A percentile compares a stretch with the other conserved stretches of the same genome.
Conservation (phyloP, 345 rosid genomes). For the Kernera saxatilis region DNA sequence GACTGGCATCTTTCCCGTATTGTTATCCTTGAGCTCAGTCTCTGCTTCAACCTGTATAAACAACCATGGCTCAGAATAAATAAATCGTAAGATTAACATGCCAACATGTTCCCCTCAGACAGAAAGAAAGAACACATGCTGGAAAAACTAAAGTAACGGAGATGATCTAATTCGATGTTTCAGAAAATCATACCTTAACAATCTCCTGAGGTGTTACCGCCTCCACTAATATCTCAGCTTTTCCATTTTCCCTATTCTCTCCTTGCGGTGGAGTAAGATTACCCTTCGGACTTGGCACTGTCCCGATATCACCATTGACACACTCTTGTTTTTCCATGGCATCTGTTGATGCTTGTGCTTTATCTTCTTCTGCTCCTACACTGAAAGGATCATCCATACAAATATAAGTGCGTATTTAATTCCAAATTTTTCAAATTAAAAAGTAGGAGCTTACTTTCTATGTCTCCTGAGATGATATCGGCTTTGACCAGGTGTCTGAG, state of each 20-base stretch:
- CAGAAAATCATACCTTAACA: constrained; percentile 38
- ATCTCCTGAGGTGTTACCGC: constrained; percentile 31
- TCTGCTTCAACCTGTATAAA: constrained; percentile 37
- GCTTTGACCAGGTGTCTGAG: constrained; percentile 48
- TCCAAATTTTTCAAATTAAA: not conserved
- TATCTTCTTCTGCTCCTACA: constrained; percentile 35
- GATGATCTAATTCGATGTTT: not conserved
- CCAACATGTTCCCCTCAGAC: not conserved
- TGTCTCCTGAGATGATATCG: constrained; percentile 80
- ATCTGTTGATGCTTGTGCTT: constrained; percentile 40
- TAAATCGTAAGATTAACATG: not conserved
- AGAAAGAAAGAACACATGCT: not conserved
- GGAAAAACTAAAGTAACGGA: not conserved
- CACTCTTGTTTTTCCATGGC: constrained; percentile 27
- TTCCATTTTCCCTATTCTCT: constrained; percentile 29
- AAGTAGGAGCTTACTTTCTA: constrained; percentile 51
- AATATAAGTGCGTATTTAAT: not conserved
- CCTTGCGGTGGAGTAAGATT: constrained; percentile 18
- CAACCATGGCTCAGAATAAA: not conserved
- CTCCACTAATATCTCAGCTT: constrained; percentile 35
- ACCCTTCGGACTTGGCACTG: constrained; percentile 23
- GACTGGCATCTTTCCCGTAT: constrained; percentile 28
- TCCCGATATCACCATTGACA: constrained; percentile 28
- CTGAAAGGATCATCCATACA: constrained; percentile 30
- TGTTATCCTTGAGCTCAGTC: constrained; percentile 25